Base-by-base conservation (phyloP, 2,329 filamentous ascomycete genomes). In the Blumeria graminis region DNA sequence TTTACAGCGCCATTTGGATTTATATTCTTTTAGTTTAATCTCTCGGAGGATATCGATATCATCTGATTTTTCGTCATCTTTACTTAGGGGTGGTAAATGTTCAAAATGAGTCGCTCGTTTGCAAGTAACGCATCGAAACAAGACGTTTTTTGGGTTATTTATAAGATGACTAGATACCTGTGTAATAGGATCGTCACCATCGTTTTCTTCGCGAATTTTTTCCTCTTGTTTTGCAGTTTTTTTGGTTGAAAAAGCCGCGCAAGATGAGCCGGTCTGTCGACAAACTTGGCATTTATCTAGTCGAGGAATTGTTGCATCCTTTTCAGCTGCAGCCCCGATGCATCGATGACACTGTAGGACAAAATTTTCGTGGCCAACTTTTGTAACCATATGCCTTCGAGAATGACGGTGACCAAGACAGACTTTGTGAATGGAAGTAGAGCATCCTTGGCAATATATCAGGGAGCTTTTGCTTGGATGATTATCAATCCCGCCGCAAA, bases 361-460 rank as follows among this genome's bases (percentile, higher is more conserved):
- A 62, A 94, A 96, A 39, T 82, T 69, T 1, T 82, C 79, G 0
- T 82, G 72, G 1, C 74, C 81, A 55, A 95, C 69, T 67, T 96
- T 98, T 28, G 88, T 96, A 9, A 86, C 86, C 38, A 92, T 71
- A 66, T 96, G 92, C n/a, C 94, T 87, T 58, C 92, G 77, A 11
- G 68, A 72, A 55, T 76, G 77, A 54, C 92, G 78, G 53, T 75
- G 72, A 0, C 90, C 88, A 33, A 98, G 73, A 65, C 92, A 98
- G 43, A 70, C 71, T 67, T 85, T 86, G 69, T 98, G 92, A 62
- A 87, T 94, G 0, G 84, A 76, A 52, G 82, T 73, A 1, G 82
- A 87, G 66, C 92, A 98, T 34, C 92, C 92, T 69, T 98, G 93
- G 62, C 92, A 98, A 64, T 82, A 81, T 36, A 98, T 76, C 28